phyloP scores from a whole-genome alignment of 2,329 filamentous ascomycete genomes.

The Arthrobotrys conoides region DNA sequence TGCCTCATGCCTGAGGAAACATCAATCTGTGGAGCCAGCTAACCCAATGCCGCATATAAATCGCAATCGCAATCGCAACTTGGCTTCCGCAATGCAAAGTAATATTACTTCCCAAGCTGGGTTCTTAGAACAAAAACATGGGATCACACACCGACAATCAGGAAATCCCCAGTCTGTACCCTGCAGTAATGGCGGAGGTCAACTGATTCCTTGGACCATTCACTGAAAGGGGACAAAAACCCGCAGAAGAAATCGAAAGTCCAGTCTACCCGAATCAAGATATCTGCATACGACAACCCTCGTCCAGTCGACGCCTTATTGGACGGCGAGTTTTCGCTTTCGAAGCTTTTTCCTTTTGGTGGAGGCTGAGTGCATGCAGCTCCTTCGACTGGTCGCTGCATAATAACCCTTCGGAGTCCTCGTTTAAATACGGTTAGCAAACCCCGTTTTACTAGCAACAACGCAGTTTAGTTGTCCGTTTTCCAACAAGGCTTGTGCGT shows the following conservation, averaged over 20 bases:
- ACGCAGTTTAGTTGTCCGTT: constrained; percentile 10
- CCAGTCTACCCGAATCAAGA: constrained; percentile 32
- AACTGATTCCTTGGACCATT: constrained; percentile 26
- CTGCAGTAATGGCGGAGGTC: constrained; percentile 51
- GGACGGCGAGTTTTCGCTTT: constrained; percentile 34
- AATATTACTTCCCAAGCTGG: constrained; percentile 1
- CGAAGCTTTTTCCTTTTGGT: constrained; percentile 40
- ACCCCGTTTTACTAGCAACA: constrained; percentile 28
- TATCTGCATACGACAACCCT: constrained; percentile 27
- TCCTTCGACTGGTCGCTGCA: constrained; percentile 12
- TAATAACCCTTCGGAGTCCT: constrained; percentile 40
- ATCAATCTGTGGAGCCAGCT: constrained; percentile 20
- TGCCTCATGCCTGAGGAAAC: constrained; percentile 19
- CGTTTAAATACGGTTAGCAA: constrained; percentile 58
- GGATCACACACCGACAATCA: neutral
- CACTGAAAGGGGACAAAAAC: constrained; percentile 26
- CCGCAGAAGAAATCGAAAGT: constrained; percentile 10
- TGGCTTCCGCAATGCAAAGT: constrained; percentile 36
- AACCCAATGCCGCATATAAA: constrained; percentile 7
- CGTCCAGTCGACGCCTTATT: constrained; percentile 33
- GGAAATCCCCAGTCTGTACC: constrained; percentile 29
- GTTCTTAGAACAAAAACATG: constrained; percentile 1
- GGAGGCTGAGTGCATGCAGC: constrained; percentile 61
- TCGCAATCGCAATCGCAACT: constrained; percentile 45
- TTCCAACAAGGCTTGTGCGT: constrained; percentile 26